These are phyloP conservation scores for Xylaria sp. DNA, from an alignment of 2,329 filamentous ascomycete species.

Conservation along the genomic window DNA sequence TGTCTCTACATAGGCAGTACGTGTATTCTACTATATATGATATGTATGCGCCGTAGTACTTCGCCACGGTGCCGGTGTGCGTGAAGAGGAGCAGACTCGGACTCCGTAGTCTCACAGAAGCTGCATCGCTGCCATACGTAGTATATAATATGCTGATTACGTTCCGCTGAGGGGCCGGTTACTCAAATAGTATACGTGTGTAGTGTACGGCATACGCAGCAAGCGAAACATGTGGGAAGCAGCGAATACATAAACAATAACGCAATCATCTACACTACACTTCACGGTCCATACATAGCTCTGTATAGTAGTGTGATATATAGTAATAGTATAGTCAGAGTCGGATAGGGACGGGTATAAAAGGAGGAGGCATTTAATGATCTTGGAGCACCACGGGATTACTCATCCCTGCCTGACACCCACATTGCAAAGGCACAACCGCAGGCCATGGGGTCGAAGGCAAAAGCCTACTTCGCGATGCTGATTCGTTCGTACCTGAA, in stretches of 20 bases:
- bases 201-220: slow-evolving; percentile 2
- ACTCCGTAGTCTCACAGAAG: slow-evolving; percentile 27
- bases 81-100: slow-evolving; percentile 19
- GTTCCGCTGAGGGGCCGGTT: background rate
- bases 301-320: background rate
- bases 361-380: slow-evolving; percentile 31
- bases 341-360: slow-evolving; percentile 17
- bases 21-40: slow-evolving; percentile 4
- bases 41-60: slow-evolving; percentile 7
- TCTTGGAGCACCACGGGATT: slow-evolving; percentile 16
- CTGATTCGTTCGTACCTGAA: slow-evolving; percentile 38
- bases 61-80: slow-evolving; percentile 12
- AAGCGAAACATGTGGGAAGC: background rate
- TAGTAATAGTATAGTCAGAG: background rate
- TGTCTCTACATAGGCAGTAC: slow-evolving; percentile 16
- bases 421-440: slow-evolving; percentile 32
- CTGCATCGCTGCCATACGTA: background rate
- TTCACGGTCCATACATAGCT: no score
- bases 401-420: slow-evolving; percentile 28
- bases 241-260: background rate
- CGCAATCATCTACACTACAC: background rate
- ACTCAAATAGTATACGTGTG: slow-evolving; percentile 10
- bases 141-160: background rate
- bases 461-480: slow-evolving; percentile 25
- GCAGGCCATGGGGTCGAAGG: slow-evolving; percentile 13